phyloP scores from a whole-genome alignment of 2,329 filamentous ascomycete genomes.

The Neofusicoccum cordaticola region DNA sequence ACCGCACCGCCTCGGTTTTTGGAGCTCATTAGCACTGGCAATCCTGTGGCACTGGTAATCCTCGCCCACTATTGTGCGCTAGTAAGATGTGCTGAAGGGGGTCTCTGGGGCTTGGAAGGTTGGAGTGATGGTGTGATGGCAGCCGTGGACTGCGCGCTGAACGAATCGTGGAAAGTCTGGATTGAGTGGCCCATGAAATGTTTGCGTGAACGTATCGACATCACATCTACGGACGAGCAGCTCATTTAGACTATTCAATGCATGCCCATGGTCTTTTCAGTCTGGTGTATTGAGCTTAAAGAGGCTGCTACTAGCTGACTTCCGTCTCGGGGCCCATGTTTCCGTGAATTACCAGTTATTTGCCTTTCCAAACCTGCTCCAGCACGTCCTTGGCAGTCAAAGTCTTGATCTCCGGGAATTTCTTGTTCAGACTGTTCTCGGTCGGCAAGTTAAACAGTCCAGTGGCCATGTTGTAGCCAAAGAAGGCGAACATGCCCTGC shows the following conservation, averaged over 20 bases:
- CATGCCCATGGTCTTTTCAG: too few relatives aligned
- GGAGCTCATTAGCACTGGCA: background rate
- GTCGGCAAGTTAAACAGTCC: background rate
- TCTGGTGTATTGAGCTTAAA: background rate
- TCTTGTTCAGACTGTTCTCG: background rate
- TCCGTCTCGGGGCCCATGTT: background rate
- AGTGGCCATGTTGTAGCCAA: background rate
- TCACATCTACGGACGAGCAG: too few relatives aligned
- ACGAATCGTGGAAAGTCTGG: too few relatives aligned
- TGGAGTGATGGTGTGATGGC: background rate
- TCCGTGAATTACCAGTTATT: background rate
- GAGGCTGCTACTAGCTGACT: background rate
- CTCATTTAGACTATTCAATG: too few relatives aligned
- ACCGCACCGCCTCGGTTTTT: background rate
- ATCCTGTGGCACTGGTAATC: background rate
- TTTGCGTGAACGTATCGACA: too few relatives aligned
- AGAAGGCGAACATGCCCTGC: background rate
- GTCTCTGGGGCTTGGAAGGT: background rate
- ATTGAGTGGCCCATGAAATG: too few relatives aligned
- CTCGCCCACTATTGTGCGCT: background rate
- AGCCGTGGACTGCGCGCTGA: too few relatives aligned
- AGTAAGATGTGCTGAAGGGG: background rate
- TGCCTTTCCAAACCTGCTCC: conserved; percentile 9
- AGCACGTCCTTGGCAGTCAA: background rate
- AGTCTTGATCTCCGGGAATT: conserved; percentile 7